Evolutionary conservation across 768 basidiomycete genomes (phyloP).

Genomic region (Butyriboletus loyo): DNA sequence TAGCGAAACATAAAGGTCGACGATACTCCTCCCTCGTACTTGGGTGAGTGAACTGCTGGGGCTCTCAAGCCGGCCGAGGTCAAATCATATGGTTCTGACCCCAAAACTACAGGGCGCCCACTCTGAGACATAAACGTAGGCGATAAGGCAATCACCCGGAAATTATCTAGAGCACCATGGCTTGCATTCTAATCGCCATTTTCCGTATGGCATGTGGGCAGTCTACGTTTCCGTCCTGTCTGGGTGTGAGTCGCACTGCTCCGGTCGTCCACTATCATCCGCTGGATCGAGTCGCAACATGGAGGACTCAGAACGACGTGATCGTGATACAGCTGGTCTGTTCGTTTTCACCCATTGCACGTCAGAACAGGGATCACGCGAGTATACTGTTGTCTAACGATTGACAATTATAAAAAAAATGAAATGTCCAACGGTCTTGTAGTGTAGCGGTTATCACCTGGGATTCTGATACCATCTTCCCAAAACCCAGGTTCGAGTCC

Average conservation of each 20-base stretch:
- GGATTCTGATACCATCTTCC: slow-evolving; percentile 34
- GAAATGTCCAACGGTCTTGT: slow-evolving; percentile 14
- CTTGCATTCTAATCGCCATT: not conserved
- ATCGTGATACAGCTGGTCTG: not conserved
- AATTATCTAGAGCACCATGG: not conserved
- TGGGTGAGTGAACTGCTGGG: not conserved
- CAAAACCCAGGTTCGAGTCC: slow-evolving; percentile 33
- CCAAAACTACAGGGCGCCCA: not conserved
- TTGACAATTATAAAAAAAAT: too few relatives aligned
- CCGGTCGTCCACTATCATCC: not conserved
- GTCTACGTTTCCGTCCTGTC: not conserved
- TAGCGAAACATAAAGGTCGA: too few relatives aligned
- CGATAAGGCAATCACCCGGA: not conserved
- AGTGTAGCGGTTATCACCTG: slow-evolving; percentile 42
- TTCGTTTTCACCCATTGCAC: not conserved
- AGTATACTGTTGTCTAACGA: not conserved
- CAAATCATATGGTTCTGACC: not conserved
- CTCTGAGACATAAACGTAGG: not conserved
- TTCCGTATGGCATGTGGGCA: not conserved
- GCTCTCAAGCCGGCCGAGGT: not conserved
- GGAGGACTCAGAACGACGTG: not conserved
- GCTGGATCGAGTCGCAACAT: not conserved
- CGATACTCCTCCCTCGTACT: not conserved
- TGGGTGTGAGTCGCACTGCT: not conserved
- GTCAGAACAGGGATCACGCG: not conserved